phyloP scores from a whole-genome alignment of 1,139 yeast genomes.

The Diutina rugosa region DNA sequence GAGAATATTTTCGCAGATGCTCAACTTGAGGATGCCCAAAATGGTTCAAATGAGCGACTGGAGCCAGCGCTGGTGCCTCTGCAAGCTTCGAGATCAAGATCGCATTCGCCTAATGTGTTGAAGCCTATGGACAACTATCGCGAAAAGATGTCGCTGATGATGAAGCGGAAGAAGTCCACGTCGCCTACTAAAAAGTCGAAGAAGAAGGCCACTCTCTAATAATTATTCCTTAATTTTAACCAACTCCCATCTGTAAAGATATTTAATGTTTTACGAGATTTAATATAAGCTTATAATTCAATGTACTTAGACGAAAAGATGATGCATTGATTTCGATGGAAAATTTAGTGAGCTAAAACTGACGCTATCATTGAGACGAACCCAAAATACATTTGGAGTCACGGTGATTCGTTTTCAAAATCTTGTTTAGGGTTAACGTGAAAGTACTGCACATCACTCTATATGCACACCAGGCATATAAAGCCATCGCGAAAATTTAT shows the following conservation, averaged over 20 bases:
- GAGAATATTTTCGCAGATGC: not conserved
- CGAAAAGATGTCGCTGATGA: not conserved
- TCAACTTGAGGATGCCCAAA: not conserved
- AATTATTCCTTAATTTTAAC: not conserved
- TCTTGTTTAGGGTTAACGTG: not conserved
- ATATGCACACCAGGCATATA: not conserved
- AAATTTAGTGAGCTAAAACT: too few species aligned
- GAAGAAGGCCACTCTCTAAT: not conserved
- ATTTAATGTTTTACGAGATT: not conserved
- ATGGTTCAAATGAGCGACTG: not conserved
- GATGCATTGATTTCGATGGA: too few species aligned
- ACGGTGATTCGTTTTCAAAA: not conserved
- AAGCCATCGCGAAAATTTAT: not conserved
- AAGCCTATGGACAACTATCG: conserved; percentile 1
- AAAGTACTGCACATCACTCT: not conserved
- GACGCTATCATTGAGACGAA: not conserved
- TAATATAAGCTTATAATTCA: not conserved
- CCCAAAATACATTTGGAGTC: not conserved
- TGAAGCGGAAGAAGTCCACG: not conserved
- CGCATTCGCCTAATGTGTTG: not conserved
- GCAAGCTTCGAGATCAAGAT: not conserved
- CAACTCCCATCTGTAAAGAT: not conserved
- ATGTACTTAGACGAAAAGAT: too few species aligned
- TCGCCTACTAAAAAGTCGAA: not conserved
- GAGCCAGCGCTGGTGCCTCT: not conserved